Percentiles rank a stretch among this genome's conserved stretches.
phyloP scores from a whole-genome alignment of 2,329 filamentous ascomycete genomes.

The Monosporascus ibericus region DNA sequence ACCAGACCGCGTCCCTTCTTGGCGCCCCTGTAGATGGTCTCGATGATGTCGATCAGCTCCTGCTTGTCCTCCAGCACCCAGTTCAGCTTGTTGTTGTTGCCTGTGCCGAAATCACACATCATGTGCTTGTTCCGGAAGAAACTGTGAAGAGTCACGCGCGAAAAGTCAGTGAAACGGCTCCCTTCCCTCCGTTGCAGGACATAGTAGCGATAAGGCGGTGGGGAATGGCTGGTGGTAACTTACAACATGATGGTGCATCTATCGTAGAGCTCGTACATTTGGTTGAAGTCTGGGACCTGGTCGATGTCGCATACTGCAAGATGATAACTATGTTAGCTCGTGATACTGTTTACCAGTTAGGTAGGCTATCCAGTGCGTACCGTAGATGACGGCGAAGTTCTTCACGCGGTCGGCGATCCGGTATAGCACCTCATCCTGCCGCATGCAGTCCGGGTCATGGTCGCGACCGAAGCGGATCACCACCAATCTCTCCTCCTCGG shows the following conservation, averaged over 20 bases:
- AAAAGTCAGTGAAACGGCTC: conserved; percentile 1
- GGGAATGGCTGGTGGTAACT: conserved; percentile 33
- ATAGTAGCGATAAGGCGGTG: no score
- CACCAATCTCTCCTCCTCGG: conserved; percentile 84
- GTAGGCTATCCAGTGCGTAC: no score
- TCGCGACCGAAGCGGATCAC: conserved; percentile 92
- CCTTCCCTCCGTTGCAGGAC: no score
- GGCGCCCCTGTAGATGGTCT: conserved; percentile 96
- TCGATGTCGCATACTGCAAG: conserved; percentile 74
- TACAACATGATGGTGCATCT: conserved; percentile 92
- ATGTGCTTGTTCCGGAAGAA: conserved; percentile 99
- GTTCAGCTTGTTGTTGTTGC: conserved; percentile 98
- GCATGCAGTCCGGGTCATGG: conserved; percentile 68
- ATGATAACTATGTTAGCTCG: no score
- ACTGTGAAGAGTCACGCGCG: conserved; percentile 20
- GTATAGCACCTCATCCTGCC: conserved; percentile 88
- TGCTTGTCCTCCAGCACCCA: conserved; percentile 97
- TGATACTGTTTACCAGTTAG: no score
- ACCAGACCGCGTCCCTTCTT: conserved; percentile 97
- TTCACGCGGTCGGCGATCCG: conserved; percentile 89
- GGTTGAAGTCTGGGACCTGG: conserved; percentile 85
- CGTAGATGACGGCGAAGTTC: conserved; percentile 86
- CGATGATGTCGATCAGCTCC: conserved; percentile 96
- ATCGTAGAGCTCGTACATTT: conserved; percentile 92
- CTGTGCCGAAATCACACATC: conserved; percentile 96